A percentile compares a stretch with the other conserved stretches of the same genome.
Conservation (phyloP, 352 stramenopile species). For the Globisporangium radiosum region DNA sequence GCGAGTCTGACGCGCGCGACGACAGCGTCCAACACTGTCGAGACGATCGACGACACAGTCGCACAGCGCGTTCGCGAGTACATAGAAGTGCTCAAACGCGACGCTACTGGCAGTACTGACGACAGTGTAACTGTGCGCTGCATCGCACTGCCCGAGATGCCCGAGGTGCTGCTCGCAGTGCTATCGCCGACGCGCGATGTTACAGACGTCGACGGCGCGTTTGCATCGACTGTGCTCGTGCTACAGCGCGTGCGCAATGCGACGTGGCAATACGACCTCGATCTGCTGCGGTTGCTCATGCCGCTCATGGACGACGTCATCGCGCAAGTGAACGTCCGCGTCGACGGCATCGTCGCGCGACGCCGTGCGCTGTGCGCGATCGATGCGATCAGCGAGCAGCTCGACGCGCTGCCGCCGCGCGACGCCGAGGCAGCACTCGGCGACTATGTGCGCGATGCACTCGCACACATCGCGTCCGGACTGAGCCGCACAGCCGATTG, state of each 20-base stretch:
- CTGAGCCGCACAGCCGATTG: slow-evolving; percentile 20
- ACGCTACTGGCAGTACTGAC: neutral
- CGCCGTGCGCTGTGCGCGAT: slow-evolving; percentile 23
- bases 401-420: slow-evolving; percentile 7
- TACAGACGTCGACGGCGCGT: slow-evolving; percentile 13
- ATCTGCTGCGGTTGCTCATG: slow-evolving; percentile 40
- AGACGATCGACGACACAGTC: neutral
- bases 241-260: slow-evolving; percentile 38
- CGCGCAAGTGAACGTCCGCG: slow-evolving; percentile 30
- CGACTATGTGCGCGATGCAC: slow-evolving; percentile 13
- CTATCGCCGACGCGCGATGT: slow-evolving; percentile 25
- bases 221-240: slow-evolving; percentile 27
- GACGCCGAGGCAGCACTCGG: slow-evolving; percentile 19
- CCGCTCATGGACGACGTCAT: slow-evolving; percentile 40
- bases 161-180: slow-evolving; percentile 15
- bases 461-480: slow-evolving; percentile 25
- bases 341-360: slow-evolving; percentile 39
- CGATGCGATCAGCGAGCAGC: slow-evolving; percentile 5
- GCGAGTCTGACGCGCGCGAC: neutral
- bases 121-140: slow-evolving; percentile 1
- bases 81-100: slow-evolving; percentile 4
- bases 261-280: slow-evolving; percentile 51
- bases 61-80: neutral
- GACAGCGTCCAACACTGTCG: no score
- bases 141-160: slow-evolving; percentile 8